Percentiles rank a stretch among this genome's conserved stretches.
These are phyloP conservation scores for Thalia dealbata DNA, from an alignment of 176 grass and related monocot species.

Conservation along the genomic window DNA sequence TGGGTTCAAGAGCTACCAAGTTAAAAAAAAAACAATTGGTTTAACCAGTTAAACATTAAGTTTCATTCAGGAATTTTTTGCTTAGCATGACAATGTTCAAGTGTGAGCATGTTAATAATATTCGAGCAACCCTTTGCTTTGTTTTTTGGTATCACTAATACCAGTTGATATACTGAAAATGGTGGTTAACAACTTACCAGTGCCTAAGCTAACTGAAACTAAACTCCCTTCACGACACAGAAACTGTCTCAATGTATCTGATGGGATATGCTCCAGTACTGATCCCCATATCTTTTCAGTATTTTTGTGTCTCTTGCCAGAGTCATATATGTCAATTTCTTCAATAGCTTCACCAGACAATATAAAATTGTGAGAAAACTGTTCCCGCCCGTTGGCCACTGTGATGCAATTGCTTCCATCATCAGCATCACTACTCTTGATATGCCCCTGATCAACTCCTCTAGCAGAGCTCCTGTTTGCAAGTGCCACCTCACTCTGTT, in stretches of 20 bases:
- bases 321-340: conserved; percentile 32
- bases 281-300: conserved; percentile 79
- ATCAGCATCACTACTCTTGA: conserved; percentile 20
- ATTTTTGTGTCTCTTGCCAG: conserved; percentile 33
- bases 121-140: neutral
- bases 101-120: neutral
- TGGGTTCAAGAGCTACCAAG: no score
- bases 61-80: neutral
- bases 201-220: conserved; percentile 64
- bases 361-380: conserved; percentile 26
- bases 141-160: no score
- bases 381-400: conserved; percentile 15
- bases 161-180: neutral
- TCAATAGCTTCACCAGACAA: conserved; percentile 24
- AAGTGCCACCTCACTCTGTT: conserved; percentile 21
- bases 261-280: conserved; percentile 61
- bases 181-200: conserved; percentile 39
- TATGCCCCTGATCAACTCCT: conserved; percentile 17
- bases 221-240: conserved; percentile 63
- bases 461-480: conserved; percentile 20
- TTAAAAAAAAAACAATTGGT: no score
- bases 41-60: neutral
- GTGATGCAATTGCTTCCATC: conserved; percentile 12
- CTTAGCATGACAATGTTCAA: neutral
- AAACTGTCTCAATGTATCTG: conserved; percentile 63